Evolutionary conservation across 2,329 filamentous ascomycete species (phyloP).

Genomic region (Ophiocordyceps camponoti-leonardi): DNA sequence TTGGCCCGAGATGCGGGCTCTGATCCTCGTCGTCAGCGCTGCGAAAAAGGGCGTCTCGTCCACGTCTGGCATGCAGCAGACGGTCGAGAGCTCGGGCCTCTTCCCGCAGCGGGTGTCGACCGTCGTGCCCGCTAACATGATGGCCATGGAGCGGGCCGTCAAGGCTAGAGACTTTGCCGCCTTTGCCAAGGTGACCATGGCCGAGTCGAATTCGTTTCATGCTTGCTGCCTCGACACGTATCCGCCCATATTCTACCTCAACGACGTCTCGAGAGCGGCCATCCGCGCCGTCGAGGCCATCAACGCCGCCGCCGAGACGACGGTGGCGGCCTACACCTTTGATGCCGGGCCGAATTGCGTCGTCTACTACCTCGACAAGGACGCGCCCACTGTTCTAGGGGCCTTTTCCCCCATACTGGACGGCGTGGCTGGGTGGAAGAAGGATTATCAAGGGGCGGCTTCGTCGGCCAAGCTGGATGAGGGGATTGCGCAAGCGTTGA

Average conservation of each 20-base stretch:
- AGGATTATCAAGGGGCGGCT: slow-evolving; percentile 33
- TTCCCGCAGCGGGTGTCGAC: slow-evolving; percentile 60
- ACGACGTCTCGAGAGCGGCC: slow-evolving; percentile 76
- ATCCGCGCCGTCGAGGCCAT: slow-evolving; percentile 80
- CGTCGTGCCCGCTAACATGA: slow-evolving; percentile 74
- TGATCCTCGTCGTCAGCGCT: slow-evolving; percentile 80
- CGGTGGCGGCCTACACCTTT: slow-evolving; percentile 86
- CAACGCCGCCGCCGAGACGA: slow-evolving; percentile 63
- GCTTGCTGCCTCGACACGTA: slow-evolving; percentile 87
- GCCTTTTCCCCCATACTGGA: slow-evolving; percentile 54
- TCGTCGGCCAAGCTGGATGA: slow-evolving; percentile 44
- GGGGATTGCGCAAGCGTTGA: slow-evolving; percentile 46
- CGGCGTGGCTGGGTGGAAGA: slow-evolving; percentile 55
- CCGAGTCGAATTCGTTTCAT: slow-evolving; percentile 94
- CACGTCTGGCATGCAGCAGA: slow-evolving; percentile 93
- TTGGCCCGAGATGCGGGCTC: slow-evolving; percentile 89
- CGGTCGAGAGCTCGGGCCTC: slow-evolving; percentile 76
- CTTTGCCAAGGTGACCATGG: slow-evolving; percentile 88
- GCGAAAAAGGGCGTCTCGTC: slow-evolving; percentile 93
- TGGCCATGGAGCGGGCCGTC: slow-evolving; percentile 69
- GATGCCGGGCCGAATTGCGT: slow-evolving; percentile 96
- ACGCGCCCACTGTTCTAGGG: slow-evolving; percentile 56
- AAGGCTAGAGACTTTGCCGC: slow-evolving; percentile 60
- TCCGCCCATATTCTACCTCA: slow-evolving; percentile 97
- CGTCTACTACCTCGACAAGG: slow-evolving; percentile 79